A percentile compares a stretch with the other conserved stretches of the same genome.
Evolutionary conservation across 2,329 filamentous ascomycete genomes (phyloP).

Genomic region (Whalleya microplaca): DNA sequence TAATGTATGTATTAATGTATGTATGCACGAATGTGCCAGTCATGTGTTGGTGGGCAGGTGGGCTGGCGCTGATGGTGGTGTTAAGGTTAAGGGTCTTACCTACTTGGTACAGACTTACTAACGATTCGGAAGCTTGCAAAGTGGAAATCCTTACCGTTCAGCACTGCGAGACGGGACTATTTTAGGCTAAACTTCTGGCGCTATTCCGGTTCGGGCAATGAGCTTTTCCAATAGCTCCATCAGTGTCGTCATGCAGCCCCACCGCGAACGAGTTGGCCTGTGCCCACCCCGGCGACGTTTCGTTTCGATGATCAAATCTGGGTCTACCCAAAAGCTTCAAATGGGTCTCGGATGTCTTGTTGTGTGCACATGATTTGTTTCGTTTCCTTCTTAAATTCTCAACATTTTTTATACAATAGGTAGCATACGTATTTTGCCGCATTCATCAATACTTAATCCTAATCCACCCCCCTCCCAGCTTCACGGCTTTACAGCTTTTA

Average conservation of each 20-base stretch:
- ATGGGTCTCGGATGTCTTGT: background rate
- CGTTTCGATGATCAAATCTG: background rate
- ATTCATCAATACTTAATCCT: background rate
- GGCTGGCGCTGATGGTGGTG: background rate
- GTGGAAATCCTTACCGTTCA: background rate
- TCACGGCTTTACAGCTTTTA: background rate
- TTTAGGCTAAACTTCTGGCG: constrained; percentile 15
- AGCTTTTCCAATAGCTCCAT: constrained; percentile 24
- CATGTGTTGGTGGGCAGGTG: background rate
- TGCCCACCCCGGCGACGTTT: background rate
- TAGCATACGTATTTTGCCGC: too few relatives aligned
- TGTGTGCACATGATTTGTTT: background rate
- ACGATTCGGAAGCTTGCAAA: background rate
- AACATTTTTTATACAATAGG: background rate
- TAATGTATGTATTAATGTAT: too few relatives aligned
- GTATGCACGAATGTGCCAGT: background rate
- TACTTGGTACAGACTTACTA: too few relatives aligned
- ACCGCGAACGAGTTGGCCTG: constrained; percentile 2
- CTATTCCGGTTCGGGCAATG: constrained; percentile 18
- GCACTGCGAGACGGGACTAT: background rate
- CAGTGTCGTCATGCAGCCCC: constrained; percentile 22
- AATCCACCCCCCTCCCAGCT: background rate
- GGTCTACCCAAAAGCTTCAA: background rate
- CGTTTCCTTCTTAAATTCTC: background rate
- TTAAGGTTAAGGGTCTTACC: background rate